Conservation (phyloP, 352 stramenopile species). For the Pythium phragmitis region DNA sequence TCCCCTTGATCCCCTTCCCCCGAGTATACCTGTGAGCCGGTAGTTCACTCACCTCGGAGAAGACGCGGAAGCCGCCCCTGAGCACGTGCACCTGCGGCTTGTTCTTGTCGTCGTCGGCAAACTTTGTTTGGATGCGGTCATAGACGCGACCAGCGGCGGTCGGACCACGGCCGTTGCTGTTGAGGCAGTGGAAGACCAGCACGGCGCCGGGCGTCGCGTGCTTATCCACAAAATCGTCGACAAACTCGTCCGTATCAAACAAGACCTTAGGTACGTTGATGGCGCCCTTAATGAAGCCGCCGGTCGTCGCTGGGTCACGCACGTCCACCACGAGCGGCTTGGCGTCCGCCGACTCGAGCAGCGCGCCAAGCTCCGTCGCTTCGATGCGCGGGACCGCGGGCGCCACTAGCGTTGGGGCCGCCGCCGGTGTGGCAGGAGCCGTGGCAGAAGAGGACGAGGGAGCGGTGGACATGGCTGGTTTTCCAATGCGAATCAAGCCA, state of each 20-base stretch:
- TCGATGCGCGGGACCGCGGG: constrained; percentile 27
- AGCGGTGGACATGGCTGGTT: background rate
- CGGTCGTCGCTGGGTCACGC: constrained; percentile 29
- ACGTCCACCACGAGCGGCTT: constrained; percentile 33
- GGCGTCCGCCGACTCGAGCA: constrained; percentile 13
- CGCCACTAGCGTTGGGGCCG: constrained; percentile 22
- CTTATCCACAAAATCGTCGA: constrained; percentile 33
- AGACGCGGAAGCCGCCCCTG: constrained; percentile 36
- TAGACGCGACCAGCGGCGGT: constrained; percentile 27
- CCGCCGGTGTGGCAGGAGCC: background rate
- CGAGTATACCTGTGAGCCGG: background rate
- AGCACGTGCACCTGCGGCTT: constrained; percentile 33
- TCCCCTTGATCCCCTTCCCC: background rate
- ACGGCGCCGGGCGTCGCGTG: constrained; percentile 22
- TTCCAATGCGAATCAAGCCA: background rate
- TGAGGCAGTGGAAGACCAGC: constrained; percentile 44
- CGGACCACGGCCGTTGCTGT: constrained; percentile 33
- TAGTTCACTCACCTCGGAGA: constrained; percentile 24
- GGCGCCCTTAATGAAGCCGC: constrained; percentile 37
- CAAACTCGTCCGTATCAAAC: constrained; percentile 35
- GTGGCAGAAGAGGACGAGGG: background rate
- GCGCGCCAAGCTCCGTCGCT: constrained; percentile 24
- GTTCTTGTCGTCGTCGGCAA: constrained; percentile 1
- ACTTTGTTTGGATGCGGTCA: constrained; percentile 23
- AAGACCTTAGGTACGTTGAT: constrained; percentile 35